Evolutionary conservation across 495 filamentous ascomycete species (phyloP).

Genomic region (Penicillium ucsense): DNA sequence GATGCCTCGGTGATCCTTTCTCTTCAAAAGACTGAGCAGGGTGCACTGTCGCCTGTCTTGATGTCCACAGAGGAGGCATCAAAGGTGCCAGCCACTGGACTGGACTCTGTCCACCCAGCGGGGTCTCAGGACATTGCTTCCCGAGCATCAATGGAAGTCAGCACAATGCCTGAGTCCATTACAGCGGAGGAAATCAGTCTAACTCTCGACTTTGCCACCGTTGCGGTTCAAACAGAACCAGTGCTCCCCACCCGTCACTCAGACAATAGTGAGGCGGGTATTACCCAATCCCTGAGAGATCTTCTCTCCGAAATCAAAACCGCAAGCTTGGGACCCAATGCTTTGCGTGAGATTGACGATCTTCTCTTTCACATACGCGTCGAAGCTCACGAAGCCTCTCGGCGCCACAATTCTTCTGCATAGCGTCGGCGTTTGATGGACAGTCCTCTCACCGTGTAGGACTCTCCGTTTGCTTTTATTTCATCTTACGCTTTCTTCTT

Average conservation of each 20-base stretch:
- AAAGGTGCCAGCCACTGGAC: conserved; percentile 9
- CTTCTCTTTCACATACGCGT: conserved; percentile 58
- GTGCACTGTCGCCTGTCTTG: neutral
- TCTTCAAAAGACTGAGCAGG: neutral
- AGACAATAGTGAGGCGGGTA: conserved; percentile 12
- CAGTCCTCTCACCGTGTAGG: neutral
- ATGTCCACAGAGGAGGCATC: conserved; percentile 14
- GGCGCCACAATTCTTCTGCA: conserved; percentile 34
- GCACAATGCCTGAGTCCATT: neutral
- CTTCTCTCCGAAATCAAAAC: conserved; percentile 42
- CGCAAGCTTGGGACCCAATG: conserved; percentile 38
- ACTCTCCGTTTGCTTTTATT: conserved; percentile 2
- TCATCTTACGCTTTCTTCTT: conserved; percentile 6
- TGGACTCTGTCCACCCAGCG: neutral
- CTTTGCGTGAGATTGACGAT: conserved; percentile 53
- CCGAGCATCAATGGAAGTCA: conserved; percentile 12
- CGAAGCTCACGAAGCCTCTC: conserved; percentile 52
- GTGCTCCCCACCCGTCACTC: conserved; percentile 1
- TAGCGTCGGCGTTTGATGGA: conserved; percentile 35
- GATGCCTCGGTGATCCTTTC: conserved; percentile 1
- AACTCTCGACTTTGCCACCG: conserved; percentile 1
- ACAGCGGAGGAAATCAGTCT: neutral
- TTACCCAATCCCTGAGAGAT: conserved; percentile 40
- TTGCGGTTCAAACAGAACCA: conserved; percentile 12
- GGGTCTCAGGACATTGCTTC: neutral